Evolutionary conservation across 2,329 filamentous ascomycete species (phyloP), one percentile per base, ranked within the genome.

Genomic region (Macrophomina pseudophaseolina): DNA sequence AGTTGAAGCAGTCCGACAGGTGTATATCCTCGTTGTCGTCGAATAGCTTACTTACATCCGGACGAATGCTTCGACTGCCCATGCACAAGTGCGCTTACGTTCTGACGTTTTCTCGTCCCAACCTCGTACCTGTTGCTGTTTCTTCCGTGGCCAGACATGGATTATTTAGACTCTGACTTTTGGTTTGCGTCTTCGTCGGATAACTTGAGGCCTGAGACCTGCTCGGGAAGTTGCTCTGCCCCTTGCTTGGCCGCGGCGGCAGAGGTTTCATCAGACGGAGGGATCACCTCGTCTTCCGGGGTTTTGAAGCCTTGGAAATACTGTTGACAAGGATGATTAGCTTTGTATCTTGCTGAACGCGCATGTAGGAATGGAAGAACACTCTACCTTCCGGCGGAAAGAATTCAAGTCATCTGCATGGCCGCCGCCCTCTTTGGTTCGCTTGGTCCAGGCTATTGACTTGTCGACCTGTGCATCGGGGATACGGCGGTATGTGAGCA

Each of bases 401-500:
- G 82, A 81, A 72, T 92, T 92, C 69, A 92, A 74, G 46, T 91
- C 88, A 78, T 91, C 85, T 1, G 90, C 90, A 28, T 79, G 86
- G 9, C 79, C 78, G 2, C 84, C 86, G 51, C 73, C 74, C 48
- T 75, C 78, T 53, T 80, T 77, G 6, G 74, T 71, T 63, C 73
- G 73, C 69, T 76, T 69, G 54, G 67, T 73, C 64, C 67, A 65
- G 66, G 42, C 56, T 67, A 4, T 18, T 1, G 46, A 40, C 16
- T 33, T 52, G 56, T 52, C 65, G 70, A 59, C 65, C 12, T 64
- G 23, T 16, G 54, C 53, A 71, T 71, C 88, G 0, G 86, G 84
- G 23, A 91, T 81, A 63, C 93, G 87, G 52, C 88, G 85, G 77
- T 98, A 98, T 0, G 93, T 97, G 63, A 98, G 90, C 42, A 99